These are phyloP conservation scores for Rhizopogon rudus DNA, from an alignment of 768 basidiomycete genomes.

Conservation along the genomic window DNA sequence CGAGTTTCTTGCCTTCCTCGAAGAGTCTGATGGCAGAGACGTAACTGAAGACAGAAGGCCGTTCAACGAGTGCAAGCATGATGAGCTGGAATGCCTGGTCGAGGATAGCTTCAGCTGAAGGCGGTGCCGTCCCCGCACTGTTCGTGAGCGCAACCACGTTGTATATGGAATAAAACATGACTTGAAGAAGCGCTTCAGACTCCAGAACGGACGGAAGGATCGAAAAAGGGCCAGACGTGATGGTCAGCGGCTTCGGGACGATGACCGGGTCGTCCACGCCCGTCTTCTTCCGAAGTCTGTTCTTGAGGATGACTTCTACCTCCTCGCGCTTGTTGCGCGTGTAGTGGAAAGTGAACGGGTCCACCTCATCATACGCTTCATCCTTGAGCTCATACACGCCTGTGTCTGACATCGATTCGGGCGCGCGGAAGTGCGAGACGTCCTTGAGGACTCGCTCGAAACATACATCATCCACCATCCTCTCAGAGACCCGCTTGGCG, in stretches of 20 bases:
- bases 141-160: constrained; percentile 70
- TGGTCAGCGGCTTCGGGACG: constrained; percentile 64
- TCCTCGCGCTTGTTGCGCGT: constrained; percentile 91
- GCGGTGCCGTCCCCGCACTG: constrained; percentile 51
- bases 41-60: constrained; percentile 54
- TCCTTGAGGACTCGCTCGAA: constrained; percentile 76
- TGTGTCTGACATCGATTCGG: constrained; percentile 70
- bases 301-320: constrained; percentile 72
- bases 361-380: constrained; percentile 79
- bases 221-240: constrained; percentile 65
- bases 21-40: constrained; percentile 52
- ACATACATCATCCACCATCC: constrained; percentile 76
- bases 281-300: constrained; percentile 59
- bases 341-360: constrained; percentile 96
- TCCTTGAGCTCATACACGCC: constrained; percentile 90
- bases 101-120: constrained; percentile 84
- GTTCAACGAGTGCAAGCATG: constrained; percentile 80
- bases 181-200: constrained; percentile 67
- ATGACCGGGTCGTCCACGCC: constrained; percentile 65
- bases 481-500: constrained; percentile 85
- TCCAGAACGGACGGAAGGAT: constrained; percentile 60
- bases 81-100: constrained; percentile 85
- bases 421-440: constrained; percentile 79
- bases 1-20: constrained; percentile 53
- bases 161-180: constrained; percentile 78